Conservation (phyloP, 2,329 filamentous ascomycete genomes). For the Teratosphaeria destructans region DNA sequence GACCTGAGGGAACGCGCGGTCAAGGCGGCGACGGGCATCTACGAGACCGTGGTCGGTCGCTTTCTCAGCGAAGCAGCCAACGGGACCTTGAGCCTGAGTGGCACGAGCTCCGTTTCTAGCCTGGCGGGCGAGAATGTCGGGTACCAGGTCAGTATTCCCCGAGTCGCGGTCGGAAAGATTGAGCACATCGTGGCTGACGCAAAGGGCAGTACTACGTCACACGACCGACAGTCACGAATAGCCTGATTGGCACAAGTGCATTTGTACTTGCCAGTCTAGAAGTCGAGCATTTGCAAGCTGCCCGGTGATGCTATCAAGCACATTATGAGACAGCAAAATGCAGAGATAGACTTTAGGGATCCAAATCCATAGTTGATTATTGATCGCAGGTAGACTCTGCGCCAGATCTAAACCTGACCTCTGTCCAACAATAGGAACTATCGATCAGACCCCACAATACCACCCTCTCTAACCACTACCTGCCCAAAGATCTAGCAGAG, state of each 20-base stretch:
- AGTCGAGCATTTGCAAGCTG: constrained; percentile 5
- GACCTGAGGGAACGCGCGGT: constrained; percentile 22
- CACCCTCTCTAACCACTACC: not conserved
- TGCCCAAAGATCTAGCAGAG: not conserved
- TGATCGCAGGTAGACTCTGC: too few species aligned
- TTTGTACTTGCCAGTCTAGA: constrained; percentile 33
- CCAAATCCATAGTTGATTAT: not conserved
- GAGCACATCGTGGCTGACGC: constrained; percentile 1
- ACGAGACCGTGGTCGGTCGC: constrained; percentile 33
- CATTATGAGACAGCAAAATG: not conserved
- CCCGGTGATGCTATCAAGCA: not conserved
- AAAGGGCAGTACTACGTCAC: constrained; percentile 33
- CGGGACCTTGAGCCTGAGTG: constrained; percentile 30
- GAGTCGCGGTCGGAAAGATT: not conserved
- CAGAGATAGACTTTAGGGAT: not conserved
- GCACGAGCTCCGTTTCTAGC: constrained; percentile 42
- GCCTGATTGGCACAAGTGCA: constrained; percentile 30
- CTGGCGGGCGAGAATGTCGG: constrained; percentile 36
- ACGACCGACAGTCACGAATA: constrained; percentile 28
- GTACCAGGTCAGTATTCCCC: constrained; percentile 35
- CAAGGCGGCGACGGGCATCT: constrained; percentile 40
- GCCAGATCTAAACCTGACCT: too few species aligned
- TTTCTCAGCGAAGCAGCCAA: constrained; percentile 38
- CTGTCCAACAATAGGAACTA: not conserved
- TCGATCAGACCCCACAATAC: not conserved